phyloP scores from a whole-genome alignment of 331 rosid genomes.

The Erythrophleum ivorense region DNA sequence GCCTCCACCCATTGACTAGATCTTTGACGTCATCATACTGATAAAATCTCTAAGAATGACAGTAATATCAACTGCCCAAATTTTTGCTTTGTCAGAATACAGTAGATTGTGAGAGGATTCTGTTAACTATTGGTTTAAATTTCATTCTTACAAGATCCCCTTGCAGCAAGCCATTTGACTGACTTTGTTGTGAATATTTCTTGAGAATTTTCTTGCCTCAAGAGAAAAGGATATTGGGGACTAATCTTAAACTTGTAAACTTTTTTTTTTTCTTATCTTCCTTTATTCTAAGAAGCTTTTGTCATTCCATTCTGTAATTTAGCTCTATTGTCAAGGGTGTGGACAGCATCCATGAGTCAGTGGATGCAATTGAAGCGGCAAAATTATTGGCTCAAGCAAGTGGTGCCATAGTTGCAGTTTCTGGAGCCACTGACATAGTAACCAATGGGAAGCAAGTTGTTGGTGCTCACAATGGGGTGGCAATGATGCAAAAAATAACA shows the following conservation, averaged over 20 bases:
- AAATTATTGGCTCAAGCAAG: constrained; percentile 70
- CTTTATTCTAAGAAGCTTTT: constrained; percentile 4
- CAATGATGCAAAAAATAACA: constrained; percentile 86
- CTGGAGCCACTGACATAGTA: constrained; percentile 84
- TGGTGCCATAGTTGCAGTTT: constrained; percentile 81
- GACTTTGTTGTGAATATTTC: not conserved
- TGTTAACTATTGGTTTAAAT: not conserved
- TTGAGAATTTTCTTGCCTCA: not conserved
- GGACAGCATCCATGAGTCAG: constrained; percentile 75
- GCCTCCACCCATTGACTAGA: not conserved
- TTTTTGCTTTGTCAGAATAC: not conserved
- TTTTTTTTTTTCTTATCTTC: not conserved
- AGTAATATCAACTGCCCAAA: not conserved
- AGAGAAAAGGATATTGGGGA: not conserved
- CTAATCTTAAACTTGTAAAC: not conserved
- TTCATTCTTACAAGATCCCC: not conserved
- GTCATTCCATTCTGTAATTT: constrained; percentile 33
- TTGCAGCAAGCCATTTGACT: constrained; percentile 1
- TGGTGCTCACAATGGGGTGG: constrained; percentile 88
- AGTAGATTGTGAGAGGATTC: not conserved
- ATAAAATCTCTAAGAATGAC: not conserved
- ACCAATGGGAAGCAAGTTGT: constrained; percentile 79
- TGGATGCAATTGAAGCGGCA: constrained; percentile 84
- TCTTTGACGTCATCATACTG: constrained; percentile 1
- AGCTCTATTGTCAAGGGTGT: constrained; percentile 61